Base-by-base conservation (phyloP, 2,329 filamentous ascomycete genomes). In the Epichloe elymi region DNA sequence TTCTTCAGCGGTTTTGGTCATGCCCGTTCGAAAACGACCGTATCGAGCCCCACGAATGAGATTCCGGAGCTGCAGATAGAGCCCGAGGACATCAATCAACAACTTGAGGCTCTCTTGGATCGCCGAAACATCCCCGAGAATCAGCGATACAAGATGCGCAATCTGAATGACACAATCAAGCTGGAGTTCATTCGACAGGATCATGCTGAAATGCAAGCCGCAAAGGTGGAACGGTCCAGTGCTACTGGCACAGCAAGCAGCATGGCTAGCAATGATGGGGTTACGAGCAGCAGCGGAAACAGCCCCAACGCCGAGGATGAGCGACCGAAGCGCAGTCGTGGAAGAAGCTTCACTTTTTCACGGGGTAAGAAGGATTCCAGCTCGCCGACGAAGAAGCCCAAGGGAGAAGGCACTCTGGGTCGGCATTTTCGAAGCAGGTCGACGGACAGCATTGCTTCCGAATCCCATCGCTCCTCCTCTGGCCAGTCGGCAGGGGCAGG, bases 141-240 rank as follows among this genome's bases (percentile, higher is more conserved):
- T 56, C 89, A 95, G 74, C 79, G 91, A 51, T 88, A 91, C 66
- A 94, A 94, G 70, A 96, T 98, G 89, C 80, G 91, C 44, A 90
- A 83, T 51, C 73, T 98, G 54, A 88, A 87, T 55, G 78, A 88
- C 57, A 85, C 86, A 37, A 90, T 97, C 71, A 98, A 98, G 69
- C 87, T 89, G 63, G 90, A 97, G 63, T 94, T 98, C 60, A 89
- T 97, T 60, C 83, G 85, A 49, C 90, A 95, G 65, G 87, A 96
- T 64, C 88, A 86, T 74, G 80, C 79, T 6, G 85, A 85, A 64
- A 82, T 76, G 67, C 71, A 73, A 65, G 74, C 75, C 49, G 69
- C 72, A 58, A 69, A 69, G 63, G 61, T 68, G 64, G 62, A 71
- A 54, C 65, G 69, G 57, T 61, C 71, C 56, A 69, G 66, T 57